Base-by-base conservation (phyloP, 164 flowering plant genomes). In the Tinospora cordifolia region DNA sequence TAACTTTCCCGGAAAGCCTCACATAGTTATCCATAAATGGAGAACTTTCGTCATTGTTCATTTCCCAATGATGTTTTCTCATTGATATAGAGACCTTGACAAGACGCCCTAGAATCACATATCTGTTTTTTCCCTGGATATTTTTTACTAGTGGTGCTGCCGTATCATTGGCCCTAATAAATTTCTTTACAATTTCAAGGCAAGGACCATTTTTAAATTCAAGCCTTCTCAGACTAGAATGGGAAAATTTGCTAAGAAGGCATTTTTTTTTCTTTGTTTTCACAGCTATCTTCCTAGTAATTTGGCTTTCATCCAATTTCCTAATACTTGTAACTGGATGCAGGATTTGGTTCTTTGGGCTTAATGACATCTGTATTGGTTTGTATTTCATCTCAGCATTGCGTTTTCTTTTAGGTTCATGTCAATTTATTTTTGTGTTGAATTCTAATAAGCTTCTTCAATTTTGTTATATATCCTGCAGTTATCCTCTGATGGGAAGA, bases 261-360 rank as follows among this genome's bases (percentile, higher is more conserved):
- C 7, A 5, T n/a, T 3, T n/a, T 22, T 21, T 21, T 21, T 54
- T 54, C n/a, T 54, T 54, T 54, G 60, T 54, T 21, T 38, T n/a
- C 65, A 21, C 57, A 22, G 44, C 19, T 54, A 4, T 21, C 22
- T 68, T 36, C 8, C 17, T 22, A 27, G 9, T 49, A n/a, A 24
- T 3, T 44, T 21, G 36, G 30, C 68, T 30, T 21, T 10, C 15
- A 17, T 54, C 25, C 44, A 3, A 27, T 24, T 21, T 5, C 24
- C 65, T 62, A 66, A 62, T 13, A 21, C 11, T 69, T 72, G n/a
- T 14, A 60, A 47, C 25, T 70, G 59, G 44, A 51, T 84, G 83
- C 89, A 94, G 97, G 97, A 69, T 94, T 92, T 85, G 98, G 99
- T 68, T 92, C 97, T 63, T 78, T 94, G 76, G 99, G 98, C 62